A percentile compares a stretch with the other conserved stretches of the same genome.
Conservation (phyloP, 148 eudicot species). For the Cornus florida region DNA sequence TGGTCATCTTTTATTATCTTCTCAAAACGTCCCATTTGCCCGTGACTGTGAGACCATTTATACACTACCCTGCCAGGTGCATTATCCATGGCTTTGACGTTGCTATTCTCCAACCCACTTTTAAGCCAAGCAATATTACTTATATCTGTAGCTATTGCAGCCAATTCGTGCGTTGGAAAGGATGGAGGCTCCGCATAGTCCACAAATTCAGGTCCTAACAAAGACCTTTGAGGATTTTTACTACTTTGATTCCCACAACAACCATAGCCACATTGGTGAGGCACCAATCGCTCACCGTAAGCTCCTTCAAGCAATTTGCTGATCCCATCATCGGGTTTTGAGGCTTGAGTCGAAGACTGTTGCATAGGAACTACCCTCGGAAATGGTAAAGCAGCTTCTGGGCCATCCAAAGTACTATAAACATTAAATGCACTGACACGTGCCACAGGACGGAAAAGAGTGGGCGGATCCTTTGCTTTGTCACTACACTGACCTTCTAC, state of each 20-base stretch:
- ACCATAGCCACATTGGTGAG: constrained; percentile 61
- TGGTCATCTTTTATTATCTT: constrained; percentile 21
- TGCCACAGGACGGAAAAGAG: constrained; percentile 49
- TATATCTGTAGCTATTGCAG: constrained; percentile 58
- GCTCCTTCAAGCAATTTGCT: constrained; percentile 44
- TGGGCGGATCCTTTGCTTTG: constrained; percentile 17
- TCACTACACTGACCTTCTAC: constrained; percentile 13
- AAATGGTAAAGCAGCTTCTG: constrained; percentile 19
- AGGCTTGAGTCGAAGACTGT: constrained; percentile 21
- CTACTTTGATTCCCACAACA: constrained; percentile 34
- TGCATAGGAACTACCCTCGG: constrained; percentile 20
- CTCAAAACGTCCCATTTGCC: constrained; percentile 13
- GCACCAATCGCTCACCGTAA: constrained; percentile 43
- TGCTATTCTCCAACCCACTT: constrained; percentile 50
- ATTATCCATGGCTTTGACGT: constrained; percentile 20
- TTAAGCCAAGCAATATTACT: constrained; percentile 62
- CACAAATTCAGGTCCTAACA: constrained; percentile 66
- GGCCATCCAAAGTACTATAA: constrained; percentile 28
- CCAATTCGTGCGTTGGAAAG: constrained; percentile 53
- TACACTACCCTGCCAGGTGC: constrained; percentile 13
- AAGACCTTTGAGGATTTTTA: constrained; percentile 20
- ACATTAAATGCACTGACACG: constrained; percentile 51
- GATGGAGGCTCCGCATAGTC: constrained; percentile 45
- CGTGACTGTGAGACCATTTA: constrained; percentile 16
- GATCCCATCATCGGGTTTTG: constrained; percentile 37